These are phyloP conservation scores for Aspergillus hancockii DNA, from an alignment of 495 filamentous ascomycete genomes.

Conservation along the genomic window DNA sequence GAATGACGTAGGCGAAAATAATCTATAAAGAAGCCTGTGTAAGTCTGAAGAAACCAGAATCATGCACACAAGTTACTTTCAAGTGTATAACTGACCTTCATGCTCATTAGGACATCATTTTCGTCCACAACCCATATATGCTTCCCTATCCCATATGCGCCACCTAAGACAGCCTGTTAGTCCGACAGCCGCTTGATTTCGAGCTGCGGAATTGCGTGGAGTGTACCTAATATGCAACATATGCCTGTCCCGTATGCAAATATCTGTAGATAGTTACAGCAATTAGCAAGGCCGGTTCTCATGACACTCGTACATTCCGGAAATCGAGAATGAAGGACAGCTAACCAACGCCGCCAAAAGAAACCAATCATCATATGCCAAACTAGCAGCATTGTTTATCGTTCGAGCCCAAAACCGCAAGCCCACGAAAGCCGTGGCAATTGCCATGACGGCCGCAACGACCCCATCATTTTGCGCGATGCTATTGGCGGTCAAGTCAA, in stretches of 20 bases:
- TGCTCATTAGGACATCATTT: constrained; percentile 17
- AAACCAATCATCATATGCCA: constrained; percentile 20
- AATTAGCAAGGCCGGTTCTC: not conserved
- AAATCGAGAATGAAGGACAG: not conserved
- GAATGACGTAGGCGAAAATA: constrained; percentile 18
- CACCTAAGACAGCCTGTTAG: not conserved
- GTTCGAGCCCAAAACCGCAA: constrained; percentile 19
- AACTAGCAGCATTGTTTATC: not conserved
- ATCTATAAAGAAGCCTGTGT: not conserved
- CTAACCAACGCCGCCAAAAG: constrained; percentile 11
- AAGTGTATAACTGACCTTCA: constrained; percentile 10
- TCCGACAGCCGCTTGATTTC: not conserved
- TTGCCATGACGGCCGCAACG: constrained; percentile 14
- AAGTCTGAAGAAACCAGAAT: not conserved
- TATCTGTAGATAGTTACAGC: not conserved
- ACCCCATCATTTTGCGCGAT: constrained; percentile 15
- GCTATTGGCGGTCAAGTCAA: constrained; percentile 10
- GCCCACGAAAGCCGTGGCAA: constrained; percentile 16
- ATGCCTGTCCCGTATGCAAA: constrained; percentile 15
- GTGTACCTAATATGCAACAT: constrained; percentile 15
- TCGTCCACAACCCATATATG: constrained; percentile 18
- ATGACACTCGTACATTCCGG: no score
- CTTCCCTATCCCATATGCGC: constrained; percentile 19
- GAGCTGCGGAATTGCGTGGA: not conserved
- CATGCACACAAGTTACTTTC: not conserved